Conservation (phyloP, 805 yeast genomes). For the Lachancea sp. region DNA sequence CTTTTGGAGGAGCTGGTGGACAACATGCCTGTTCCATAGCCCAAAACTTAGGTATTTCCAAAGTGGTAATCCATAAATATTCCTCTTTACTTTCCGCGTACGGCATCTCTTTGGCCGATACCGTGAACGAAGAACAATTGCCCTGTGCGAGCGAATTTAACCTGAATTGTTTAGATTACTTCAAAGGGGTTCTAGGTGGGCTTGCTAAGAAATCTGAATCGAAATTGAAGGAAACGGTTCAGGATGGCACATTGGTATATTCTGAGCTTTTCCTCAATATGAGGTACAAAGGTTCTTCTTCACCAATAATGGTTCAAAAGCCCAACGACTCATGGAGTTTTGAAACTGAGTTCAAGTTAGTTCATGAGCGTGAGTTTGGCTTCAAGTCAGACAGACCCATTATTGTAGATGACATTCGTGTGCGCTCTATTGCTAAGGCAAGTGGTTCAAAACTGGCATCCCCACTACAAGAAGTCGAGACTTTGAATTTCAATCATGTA, state of each 20-base stretch:
- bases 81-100: conserved; percentile 82
- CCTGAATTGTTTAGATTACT: conserved; percentile 30
- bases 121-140: conserved; percentile 71
- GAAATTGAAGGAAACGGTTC: conserved; percentile 48
- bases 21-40: conserved; percentile 83
- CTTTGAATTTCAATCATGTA: conserved; percentile 37
- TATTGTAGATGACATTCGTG: conserved; percentile 66
- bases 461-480: conserved; percentile 24
- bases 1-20: conserved; percentile 94
- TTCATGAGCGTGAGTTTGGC: conserved; percentile 67
- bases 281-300: conserved; percentile 85
- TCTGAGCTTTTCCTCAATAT: conserved; percentile 66
- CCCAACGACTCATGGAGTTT: conserved; percentile 30
- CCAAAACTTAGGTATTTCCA: conserved; percentile 55
- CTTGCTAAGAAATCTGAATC: conserved; percentile 39
- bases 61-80: conserved; percentile 69
- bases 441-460: conserved; percentile 29
- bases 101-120: conserved; percentile 83
- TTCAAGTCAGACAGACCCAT: conserved; percentile 55
- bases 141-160: conserved; percentile 53
- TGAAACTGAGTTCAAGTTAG: conserved; percentile 36
- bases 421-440: conserved; percentile 63
- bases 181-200: conserved; percentile 36
- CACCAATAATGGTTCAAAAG: conserved; percentile 61
- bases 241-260: conserved; percentile 37